Conservation (phyloP, 78 protist genomes). For the Emiliania huxleyi region DNA sequence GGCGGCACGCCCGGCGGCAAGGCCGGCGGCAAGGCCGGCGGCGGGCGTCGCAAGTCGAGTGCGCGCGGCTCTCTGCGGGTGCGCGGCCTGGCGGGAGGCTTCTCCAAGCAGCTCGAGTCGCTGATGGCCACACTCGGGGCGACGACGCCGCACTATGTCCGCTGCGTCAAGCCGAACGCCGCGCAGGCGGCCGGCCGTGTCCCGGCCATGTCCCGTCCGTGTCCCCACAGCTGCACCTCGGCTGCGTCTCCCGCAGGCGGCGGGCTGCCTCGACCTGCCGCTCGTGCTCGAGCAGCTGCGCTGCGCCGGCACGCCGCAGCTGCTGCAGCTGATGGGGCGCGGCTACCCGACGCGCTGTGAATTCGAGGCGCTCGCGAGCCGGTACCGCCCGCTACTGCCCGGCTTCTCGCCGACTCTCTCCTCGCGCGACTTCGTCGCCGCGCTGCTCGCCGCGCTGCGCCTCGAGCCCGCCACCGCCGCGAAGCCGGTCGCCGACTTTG, state of each 20-base stretch:
- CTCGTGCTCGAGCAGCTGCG: background rate
- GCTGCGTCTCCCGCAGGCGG: too few species aligned
- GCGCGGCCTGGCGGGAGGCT: background rate
- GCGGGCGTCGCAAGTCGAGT: background rate
- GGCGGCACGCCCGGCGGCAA: too few species aligned
- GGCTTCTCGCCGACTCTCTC: background rate
- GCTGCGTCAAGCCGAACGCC: constrained; percentile 19
- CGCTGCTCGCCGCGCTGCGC: background rate
- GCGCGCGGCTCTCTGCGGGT: background rate
- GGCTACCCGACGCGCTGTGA: background rate
- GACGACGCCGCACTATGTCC: background rate
- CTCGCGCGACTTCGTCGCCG: background rate
- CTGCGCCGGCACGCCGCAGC: background rate
- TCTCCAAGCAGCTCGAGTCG: background rate
- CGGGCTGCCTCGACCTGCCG: background rate
- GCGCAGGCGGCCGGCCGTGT: background rate
- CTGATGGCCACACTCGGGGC: background rate
- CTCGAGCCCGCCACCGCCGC: background rate
- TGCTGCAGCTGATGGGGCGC: background rate
- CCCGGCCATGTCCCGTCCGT: too few species aligned
- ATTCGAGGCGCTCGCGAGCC: background rate
- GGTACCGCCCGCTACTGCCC: background rate
- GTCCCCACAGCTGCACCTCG: too few species aligned
- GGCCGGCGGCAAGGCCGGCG: too few species aligned
- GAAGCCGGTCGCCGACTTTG: too few species aligned